Conservation (phyloP, 1,284 basidiomycete species). For the Moesziomyces antarcticus region DNA sequence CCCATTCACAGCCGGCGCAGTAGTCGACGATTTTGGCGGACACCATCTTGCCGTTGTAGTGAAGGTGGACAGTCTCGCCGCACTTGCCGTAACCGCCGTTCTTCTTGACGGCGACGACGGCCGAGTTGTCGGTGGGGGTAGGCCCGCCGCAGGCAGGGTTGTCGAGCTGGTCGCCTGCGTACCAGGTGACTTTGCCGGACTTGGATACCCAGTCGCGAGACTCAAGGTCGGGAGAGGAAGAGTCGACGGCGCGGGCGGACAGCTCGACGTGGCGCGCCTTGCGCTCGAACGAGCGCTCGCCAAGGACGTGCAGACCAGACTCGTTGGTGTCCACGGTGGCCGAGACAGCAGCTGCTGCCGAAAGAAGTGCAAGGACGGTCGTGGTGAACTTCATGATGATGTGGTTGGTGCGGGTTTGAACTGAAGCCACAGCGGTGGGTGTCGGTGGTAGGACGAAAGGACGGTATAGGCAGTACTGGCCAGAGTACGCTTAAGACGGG, state of each 20-base stretch:
- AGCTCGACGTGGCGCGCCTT: slow-evolving; percentile 53
- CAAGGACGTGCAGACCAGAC: slow-evolving; percentile 41
- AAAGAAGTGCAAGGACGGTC: slow-evolving; percentile 30
- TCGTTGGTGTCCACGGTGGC: slow-evolving; percentile 44
- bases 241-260: slow-evolving; percentile 9
- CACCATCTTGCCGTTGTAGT: slow-evolving; percentile 60
- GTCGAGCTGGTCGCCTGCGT: slow-evolving; percentile 56
- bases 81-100: slow-evolving; percentile 56
- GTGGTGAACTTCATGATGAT: slow-evolving; percentile 56
- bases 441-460: background rate
- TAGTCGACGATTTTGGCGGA: slow-evolving; percentile 55
- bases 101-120: slow-evolving; percentile 57
- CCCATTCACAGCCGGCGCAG: slow-evolving; percentile 53
- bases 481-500: background rate
- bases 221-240: slow-evolving; percentile 17
- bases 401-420: too few relatives aligned
- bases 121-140: slow-evolving; percentile 49
- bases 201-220: slow-evolving; percentile 48
- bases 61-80: slow-evolving; percentile 58
- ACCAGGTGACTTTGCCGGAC: slow-evolving; percentile 58
- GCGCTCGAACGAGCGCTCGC: slow-evolving; percentile 51
- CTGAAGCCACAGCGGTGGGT: too few relatives aligned
- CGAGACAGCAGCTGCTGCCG: slow-evolving; percentile 34
- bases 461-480: slow-evolving; percentile 1
- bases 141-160: slow-evolving; percentile 63